phyloP scores from a whole-genome alignment of 2,329 filamentous ascomycete genomes.

The Apiospora phragmitis region DNA sequence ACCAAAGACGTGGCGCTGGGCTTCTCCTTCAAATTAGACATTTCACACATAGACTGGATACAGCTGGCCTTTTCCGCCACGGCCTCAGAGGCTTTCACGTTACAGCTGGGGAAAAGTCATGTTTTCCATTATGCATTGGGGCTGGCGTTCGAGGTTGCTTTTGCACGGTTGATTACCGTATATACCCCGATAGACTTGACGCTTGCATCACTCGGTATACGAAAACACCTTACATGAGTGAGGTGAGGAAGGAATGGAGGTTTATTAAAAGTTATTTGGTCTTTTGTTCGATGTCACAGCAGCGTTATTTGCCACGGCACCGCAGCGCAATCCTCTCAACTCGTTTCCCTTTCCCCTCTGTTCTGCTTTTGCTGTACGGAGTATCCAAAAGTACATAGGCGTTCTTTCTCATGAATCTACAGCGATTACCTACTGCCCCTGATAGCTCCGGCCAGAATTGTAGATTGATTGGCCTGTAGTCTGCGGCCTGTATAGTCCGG shows the following conservation, averaged over 20 bases:
- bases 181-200: slow-evolving; percentile 11
- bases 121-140: slow-evolving; percentile 15
- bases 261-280: slow-evolving; percentile 3
- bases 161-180: slow-evolving; percentile 1
- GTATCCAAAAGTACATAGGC: neutral
- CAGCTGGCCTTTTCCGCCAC: slow-evolving; percentile 8
- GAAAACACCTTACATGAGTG: slow-evolving; percentile 5
- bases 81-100: neutral
- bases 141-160: slow-evolving; percentile 15
- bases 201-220: slow-evolving; percentile 9
- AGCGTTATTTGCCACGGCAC: neutral
- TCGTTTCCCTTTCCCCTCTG: neutral
- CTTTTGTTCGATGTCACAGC: neutral
- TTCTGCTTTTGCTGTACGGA: neutral
- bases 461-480: neutral
- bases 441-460: neutral
- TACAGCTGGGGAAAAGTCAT: slow-evolving; percentile 15
- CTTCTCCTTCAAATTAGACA: slow-evolving; percentile 14
- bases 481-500: neutral
- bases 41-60: slow-evolving; percentile 19
- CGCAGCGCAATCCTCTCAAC: neutral
- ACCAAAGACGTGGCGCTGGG: neutral
- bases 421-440: neutral
- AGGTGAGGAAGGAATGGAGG: slow-evolving; percentile 2
- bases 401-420: neutral